Percentiles rank a stretch among this genome's conserved stretches.
Conservation (phyloP, 305 asterid species). For the Fraxinus velutina region DNA sequence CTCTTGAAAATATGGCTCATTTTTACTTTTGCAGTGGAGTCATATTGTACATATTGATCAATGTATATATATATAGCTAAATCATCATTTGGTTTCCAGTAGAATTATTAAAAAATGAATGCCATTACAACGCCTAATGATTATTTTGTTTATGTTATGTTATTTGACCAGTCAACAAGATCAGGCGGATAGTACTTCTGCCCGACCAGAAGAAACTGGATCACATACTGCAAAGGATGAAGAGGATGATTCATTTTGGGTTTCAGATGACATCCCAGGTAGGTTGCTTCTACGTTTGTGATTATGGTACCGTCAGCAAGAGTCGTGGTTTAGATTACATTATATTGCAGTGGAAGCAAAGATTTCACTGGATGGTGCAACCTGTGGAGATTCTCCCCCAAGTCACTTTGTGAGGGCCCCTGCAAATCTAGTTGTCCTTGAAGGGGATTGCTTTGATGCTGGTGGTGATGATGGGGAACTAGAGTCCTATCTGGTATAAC, state of each 20-base stretch:
- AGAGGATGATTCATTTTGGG: constrained; percentile 69
- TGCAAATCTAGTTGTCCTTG: constrained; percentile 87
- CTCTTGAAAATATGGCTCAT: background rate
- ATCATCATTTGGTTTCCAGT: background rate
- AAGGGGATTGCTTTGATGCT: constrained; percentile 92
- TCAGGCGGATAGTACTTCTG: constrained; percentile 43
- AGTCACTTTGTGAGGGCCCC: constrained; percentile 69
- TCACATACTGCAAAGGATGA: constrained; percentile 41
- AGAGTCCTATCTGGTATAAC: constrained; percentile 83
- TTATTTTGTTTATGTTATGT: constrained; percentile 10
- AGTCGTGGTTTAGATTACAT: constrained; percentile 18
- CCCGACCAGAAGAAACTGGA: constrained; percentile 39
- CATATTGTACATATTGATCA: background rate
- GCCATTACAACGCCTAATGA: background rate
- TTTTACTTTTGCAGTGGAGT: background rate
- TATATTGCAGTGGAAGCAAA: constrained; percentile 68
- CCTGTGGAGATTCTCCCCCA: constrained; percentile 38
- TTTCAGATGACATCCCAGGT: constrained; percentile 78
- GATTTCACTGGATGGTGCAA: constrained; percentile 50
- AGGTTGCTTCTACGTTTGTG: constrained; percentile 24
- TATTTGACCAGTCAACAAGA: constrained; percentile 57
- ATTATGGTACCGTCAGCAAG: constrained; percentile 5
- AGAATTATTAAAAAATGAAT: background rate
- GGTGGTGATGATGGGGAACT: constrained; percentile 79
- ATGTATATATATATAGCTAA: background rate